Base-by-base conservation (phyloP, 192 early-diverging fungal genomes). In the Obelidium mucronatum region DNA sequence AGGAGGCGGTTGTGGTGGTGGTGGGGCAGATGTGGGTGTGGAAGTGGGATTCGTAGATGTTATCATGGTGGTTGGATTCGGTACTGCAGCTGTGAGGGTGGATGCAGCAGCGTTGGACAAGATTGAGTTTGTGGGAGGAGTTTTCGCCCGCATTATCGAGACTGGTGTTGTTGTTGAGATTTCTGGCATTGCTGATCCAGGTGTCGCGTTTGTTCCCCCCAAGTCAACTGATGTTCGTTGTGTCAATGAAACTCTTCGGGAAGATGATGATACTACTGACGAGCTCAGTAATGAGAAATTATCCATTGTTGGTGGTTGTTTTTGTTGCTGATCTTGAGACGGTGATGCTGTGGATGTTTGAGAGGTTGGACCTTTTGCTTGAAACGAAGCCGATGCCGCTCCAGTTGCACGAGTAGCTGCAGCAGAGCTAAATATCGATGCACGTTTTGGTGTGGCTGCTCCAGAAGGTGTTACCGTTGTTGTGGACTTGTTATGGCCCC, bases 41-140 rank as follows among this genome's bases (percentile, higher is more conserved):
- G 56, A 59, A 19, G 13, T 59, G 56, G 56, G 13, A 19, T 65
- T 65, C 15, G 63, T 15, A 30, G 63, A 65, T 6, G 63, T 39
- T 65, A 37, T 30, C 6, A 33, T 8, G n/a, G n/a, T n/a, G n/a
- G n/a, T n/a, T n/a, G n/a, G n/a, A n/a, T n/a, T n/a, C n/a, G 51
- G 13, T 52, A n/a, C n/a, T 52, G 51, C 13, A 15, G 51, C 51
- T 52, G 51, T 52, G 8, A 13, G 26, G 8, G 58, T 26, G 13
- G 58, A 31, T 60, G 58, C 58, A 48, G 19, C 44, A 6, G 19
- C 19, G 19, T 48, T 48, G 8, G 55, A 58, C 8, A 31, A 8
- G 13, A 28, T 58, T 5, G 55, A 22, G 55, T 6, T 26, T 58
- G 22, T 58, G 11, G 55, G 30, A 31, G 55, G 55, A 24, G 55